Base-by-base conservation (phyloP, 1,284 basidiomycete genomes). In the Bondarzewia mesenterica region DNA sequence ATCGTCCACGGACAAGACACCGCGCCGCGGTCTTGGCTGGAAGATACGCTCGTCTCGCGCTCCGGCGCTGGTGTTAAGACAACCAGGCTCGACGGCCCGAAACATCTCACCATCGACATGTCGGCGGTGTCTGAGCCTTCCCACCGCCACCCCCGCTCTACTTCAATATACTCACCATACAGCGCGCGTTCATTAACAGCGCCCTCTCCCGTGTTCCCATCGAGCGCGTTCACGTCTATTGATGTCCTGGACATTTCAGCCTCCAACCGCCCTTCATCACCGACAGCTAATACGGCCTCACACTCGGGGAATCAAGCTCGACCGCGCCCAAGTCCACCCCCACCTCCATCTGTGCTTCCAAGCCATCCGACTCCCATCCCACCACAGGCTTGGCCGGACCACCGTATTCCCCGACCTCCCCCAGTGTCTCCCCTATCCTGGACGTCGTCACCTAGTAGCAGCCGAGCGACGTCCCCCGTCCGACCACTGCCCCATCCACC, bases 11-110 rank as follows among this genome's bases (percentile, higher is more conserved):
- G 50, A 36, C 58, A 57, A 36, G 58, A 59, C 27, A 46, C 50
- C n/a, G 42, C 44, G 6, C 52, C 58, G 12, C 48, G 59, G 7
- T 47, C 55, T 6, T 57, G 55, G 57, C 27, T 29, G n/a, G 32
- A 26, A 10, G 47, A 22, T 38, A 43, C 38, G 35, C 42, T 49
- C 40, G 47, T 58, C 39, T 40, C 47, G 39, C 44, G 48, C 25
- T 32, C 29, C 29, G 29, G 29, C 29, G n/a, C 29, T n/a, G n/a
- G n/a, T n/a, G n/a, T n/a, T n/a, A n/a, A n/a, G 29, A 32, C n/a
- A 10, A 12, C n/a, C 29, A n/a, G 10, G n/a, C n/a, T n/a, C 5
- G 29, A 32, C 12, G 29, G 29, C 1, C 29, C 10, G 12, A 32
- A 32, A 32, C n/a, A 10, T 4, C 29, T 32, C 29, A 32, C 29